Percentiles rank a stretch among this genome's conserved stretches.
These are phyloP conservation scores for Penicillium riverlandense DNA, from an alignment of 495 filamentous ascomycete genomes.

Conservation along the genomic window DNA sequence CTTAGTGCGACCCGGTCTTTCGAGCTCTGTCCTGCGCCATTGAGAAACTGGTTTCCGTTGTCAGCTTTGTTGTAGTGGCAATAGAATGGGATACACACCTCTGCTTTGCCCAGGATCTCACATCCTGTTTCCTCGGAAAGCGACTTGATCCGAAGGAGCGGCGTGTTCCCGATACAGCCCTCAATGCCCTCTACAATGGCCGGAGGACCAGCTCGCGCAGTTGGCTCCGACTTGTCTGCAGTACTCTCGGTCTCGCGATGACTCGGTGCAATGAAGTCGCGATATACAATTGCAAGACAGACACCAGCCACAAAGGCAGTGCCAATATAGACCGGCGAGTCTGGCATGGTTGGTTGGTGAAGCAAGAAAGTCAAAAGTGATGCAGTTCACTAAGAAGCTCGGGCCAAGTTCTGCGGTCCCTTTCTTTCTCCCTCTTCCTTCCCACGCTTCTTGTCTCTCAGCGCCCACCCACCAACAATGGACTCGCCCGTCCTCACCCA, in stretches of 20 bases:
- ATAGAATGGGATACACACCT: conserved; percentile 40
- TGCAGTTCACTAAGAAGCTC: conserved; percentile 13
- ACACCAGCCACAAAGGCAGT: conserved; percentile 70
- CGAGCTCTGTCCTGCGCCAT: conserved; percentile 89
- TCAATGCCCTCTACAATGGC: conserved; percentile 67
- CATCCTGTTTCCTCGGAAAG: conserved; percentile 90
- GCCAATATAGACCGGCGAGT: conserved; percentile 42
- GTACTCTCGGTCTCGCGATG: conserved; percentile 20
- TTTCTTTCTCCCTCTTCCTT: not conserved
- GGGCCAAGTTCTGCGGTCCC: conserved; percentile 12
- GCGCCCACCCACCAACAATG: conserved; percentile 47
- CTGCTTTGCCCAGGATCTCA: conserved; percentile 88
- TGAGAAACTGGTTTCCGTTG: conserved; percentile 53
- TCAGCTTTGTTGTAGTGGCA: not conserved
- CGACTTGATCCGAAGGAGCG: conserved; percentile 78
- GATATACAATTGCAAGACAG: conserved; percentile 63
- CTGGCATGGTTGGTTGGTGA: conserved; percentile 12
- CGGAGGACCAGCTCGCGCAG: conserved; percentile 30
- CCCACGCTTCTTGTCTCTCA: not conserved
- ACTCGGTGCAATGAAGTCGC: conserved; percentile 59
- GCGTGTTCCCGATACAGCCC: conserved; percentile 90
- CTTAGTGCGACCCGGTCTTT: conserved; percentile 92
- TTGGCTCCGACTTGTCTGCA: not conserved
- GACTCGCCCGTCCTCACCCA: conserved; percentile 72
- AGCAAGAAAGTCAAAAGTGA: too few species aligned